phyloP scores from a whole-genome alignment of 2,329 filamentous ascomycete species.

The Exophiala oligosperma region DNA sequence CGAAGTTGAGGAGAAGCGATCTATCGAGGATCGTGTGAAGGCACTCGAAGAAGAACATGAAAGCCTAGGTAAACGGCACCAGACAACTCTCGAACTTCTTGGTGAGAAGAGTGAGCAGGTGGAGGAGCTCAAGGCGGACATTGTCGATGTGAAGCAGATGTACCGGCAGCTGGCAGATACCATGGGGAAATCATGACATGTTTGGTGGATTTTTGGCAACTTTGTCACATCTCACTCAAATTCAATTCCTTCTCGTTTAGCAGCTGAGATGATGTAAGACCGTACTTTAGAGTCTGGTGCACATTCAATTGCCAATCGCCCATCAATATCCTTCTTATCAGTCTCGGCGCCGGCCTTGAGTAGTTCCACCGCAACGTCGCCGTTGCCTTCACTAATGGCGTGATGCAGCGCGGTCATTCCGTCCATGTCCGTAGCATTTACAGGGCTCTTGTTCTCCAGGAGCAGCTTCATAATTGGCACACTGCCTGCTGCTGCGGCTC shows the following conservation, averaged over 20 bases:
- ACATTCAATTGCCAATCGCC: constrained; percentile 71
- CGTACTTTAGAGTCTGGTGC: constrained; percentile 82
- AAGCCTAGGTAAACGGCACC: constrained; percentile 73
- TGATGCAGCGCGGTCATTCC: constrained; percentile 92
- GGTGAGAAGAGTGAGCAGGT: constrained; percentile 96
- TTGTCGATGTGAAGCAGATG: constrained; percentile 91
- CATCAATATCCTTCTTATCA: constrained; percentile 73
- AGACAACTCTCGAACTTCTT: constrained; percentile 89
- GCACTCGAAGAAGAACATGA: constrained; percentile 68
- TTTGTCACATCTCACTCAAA: constrained; percentile 33
- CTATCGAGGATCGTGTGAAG: constrained; percentile 59
- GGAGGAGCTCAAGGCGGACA: constrained; percentile 85
- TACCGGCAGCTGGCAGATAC: constrained; percentile 89
- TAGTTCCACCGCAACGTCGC: constrained; percentile 79
- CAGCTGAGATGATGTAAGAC: constrained; percentile 73
- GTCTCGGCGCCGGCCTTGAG: constrained; percentile 82
- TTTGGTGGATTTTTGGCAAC: not conserved
- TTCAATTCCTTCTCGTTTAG: constrained; percentile 82
- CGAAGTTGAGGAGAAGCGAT: constrained; percentile 72
- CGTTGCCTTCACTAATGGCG: constrained; percentile 58
- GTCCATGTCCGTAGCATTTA: constrained; percentile 79
- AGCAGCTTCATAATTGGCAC: constrained; percentile 83
- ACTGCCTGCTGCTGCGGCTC: constrained; percentile 85
- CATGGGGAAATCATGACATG: constrained; percentile 45
- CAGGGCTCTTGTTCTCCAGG: constrained; percentile 70